Conservation (phyloP, 495 filamentous ascomycete species). For the Annulohypoxylon moriforme region DNA sequence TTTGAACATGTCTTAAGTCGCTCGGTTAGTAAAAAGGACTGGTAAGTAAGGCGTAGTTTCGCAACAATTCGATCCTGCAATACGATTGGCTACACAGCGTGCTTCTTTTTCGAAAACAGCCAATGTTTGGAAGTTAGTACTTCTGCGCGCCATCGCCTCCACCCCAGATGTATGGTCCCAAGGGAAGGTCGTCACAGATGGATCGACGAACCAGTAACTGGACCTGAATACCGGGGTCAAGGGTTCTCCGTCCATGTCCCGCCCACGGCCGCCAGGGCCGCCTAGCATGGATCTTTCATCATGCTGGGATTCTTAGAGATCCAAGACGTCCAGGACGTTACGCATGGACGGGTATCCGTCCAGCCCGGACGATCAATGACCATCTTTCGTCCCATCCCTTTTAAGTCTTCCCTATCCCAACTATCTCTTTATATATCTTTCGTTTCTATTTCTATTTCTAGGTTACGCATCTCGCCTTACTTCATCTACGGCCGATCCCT, state of each 20-base stretch:
- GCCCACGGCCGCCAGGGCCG: background rate
- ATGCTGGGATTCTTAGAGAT: constrained; percentile 17
- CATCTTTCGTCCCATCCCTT: constrained; percentile 24
- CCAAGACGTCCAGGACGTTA: constrained; percentile 11
- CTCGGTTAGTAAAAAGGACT: background rate
- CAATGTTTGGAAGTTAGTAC: constrained; percentile 16
- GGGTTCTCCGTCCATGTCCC: constrained; percentile 28
- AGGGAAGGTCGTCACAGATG: constrained; percentile 32
- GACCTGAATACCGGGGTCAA: constrained; percentile 21
- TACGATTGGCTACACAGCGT: constrained; percentile 2
- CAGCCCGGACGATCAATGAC: constrained; percentile 16
- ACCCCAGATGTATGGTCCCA: constrained; percentile 14
- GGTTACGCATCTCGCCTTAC: constrained; percentile 2
- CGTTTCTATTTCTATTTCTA: constrained; percentile 7
- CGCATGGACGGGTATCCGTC: constrained; percentile 1
- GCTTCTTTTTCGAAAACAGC: constrained; percentile 30
- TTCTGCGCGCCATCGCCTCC: constrained; percentile 7
- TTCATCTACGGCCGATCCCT: constrained; percentile 16
- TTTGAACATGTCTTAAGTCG: constrained; percentile 1
- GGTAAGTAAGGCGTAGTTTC: background rate
- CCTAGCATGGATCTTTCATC: constrained; percentile 15
- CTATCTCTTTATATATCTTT: background rate
- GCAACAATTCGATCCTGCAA: background rate
- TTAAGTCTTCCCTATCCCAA: background rate
- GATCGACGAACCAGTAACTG: constrained; percentile 28